Base-by-base conservation (phyloP, 306 rosid genomes). In the Citrullus amarus region DNA sequence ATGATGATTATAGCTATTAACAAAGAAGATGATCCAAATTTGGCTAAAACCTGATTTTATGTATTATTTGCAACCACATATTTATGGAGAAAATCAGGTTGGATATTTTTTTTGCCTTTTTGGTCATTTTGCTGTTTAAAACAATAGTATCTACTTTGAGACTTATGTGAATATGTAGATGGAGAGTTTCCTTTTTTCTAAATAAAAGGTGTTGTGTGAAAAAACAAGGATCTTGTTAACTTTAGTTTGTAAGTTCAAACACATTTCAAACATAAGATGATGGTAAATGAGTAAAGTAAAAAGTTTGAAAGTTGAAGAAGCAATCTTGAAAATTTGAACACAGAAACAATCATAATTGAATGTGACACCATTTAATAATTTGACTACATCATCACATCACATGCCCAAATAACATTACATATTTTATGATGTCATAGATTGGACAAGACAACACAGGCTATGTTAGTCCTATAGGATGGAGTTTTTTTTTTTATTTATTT, bases 331-430 rank as follows among this genome's bases (percentile, higher is more conserved):
- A 70, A 25, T 22, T 22, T 70, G 38, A 46, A 70, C 51, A 67
- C 2, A 38, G 39, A 46, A 43, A 43, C 18, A 70, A 70, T 70
- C 56, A 46, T 70, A 70, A 44, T 22, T 70, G 63, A 74, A 54
- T 17, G 50, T 74, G 63, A 54, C 28, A 20, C 63, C 78, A 53
- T 53, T 59, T 32, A 74, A 74, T 53, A 34, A 74, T 74, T 51
- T 74, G 50, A n/a, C 28, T 54, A 11, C 48, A 74, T 74, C 59
- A 74, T 74, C 58, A 74, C 78, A 74, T 53, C 78, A 74, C 63
- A 74, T 74, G 78, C 15, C 63, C 78, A 74, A 74, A 74, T 25
- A 74, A 53, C 46, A 73, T 74, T 74, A 53, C 63, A 74, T 32
- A 74, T 16, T 34, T 71, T 17, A 54, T 74, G 78, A 74, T 17